Evolutionary conservation across 306 rosid species (phyloP), one percentile per base, ranked within the genome.

Genomic region (apple (Malus domestica)): DNA sequence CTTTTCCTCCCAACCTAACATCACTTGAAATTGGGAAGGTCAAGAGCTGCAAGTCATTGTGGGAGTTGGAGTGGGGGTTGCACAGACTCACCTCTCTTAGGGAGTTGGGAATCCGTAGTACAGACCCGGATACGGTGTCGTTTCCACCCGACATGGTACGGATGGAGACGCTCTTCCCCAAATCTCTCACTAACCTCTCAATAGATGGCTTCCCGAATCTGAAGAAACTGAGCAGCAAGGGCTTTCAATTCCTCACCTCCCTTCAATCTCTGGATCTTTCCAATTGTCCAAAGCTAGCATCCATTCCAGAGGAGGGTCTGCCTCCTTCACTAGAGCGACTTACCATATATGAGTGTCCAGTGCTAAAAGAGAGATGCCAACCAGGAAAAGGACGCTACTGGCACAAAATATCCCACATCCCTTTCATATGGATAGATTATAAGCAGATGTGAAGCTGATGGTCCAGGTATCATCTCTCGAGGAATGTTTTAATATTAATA

Each of bases 1-100:
- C n/a, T 16, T 29, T 74, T 66, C 86, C 80, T 3, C 35, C 67
- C 22, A 83, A 67, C 75, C 61, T 83, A 27, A 70, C 83, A 57
- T 9, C 14, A 1, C 83, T 83, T 5, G 0, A 0, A 2, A 71
- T 83, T 9, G 0, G 4, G 2, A 22, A 71, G 12, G 54, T 57
- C 18, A 78, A 70, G 4, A 38, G 51, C 6, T 33, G 27, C 66
- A 66, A 59, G 71, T 16, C 14, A 18, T 38, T 78, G 6, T 32
- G 79, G 69, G 67, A 57, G 32, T 20, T 16, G 23, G 55, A 49
- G 20, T 71, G 68, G 63, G 74, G 70, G 3, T 33, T 83, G 62
- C 44, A 57, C 66, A 74, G 30, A 52, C 77, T 82, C 54, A 22
- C 69, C 60, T 78, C 67, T 69, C 79, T 82, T 45, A 32, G 23